Percentiles rank a stretch among this genome's conserved stretches.
Conservation (phyloP, 148 eudicot genomes). For the Fagopyrum esculentum region DNA sequence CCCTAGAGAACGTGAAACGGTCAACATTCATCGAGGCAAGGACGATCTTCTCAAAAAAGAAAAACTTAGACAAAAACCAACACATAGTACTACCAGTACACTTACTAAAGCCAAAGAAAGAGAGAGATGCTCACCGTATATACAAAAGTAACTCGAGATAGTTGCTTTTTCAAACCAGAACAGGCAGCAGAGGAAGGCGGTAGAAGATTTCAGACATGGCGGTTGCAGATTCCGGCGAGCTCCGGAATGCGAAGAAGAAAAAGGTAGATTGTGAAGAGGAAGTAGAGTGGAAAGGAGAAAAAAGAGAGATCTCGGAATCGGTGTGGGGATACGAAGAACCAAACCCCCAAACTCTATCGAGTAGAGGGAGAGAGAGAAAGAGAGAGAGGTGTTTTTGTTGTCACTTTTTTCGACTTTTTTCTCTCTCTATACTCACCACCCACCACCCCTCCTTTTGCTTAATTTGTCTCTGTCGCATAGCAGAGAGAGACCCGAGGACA, state of each 20-base stretch:
- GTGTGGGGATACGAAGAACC: conserved; percentile 22
- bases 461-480: conserved; percentile 10
- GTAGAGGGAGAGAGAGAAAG: neutral
- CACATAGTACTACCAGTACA: neutral
- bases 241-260: conserved; percentile 3
- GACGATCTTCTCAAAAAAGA: neutral
- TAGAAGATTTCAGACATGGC: neutral
- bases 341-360: neutral
- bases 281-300: neutral
- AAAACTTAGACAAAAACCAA: neutral
- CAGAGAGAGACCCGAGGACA: conserved; percentile 12
- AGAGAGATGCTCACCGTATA: conserved; percentile 5
- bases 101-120: neutral
- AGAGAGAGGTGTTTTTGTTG: neutral
- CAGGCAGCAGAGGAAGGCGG: neutral
- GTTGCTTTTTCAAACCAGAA: neutral
- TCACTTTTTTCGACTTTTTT: conserved; percentile 1
- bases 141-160: neutral
- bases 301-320: conserved; percentile 23
- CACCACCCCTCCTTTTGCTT: conserved; percentile 12
- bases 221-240: neutral
- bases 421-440: neutral
- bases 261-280: conserved; percentile 2
- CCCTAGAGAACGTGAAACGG: conserved; percentile 5
- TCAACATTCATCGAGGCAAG: neutral